A percentile compares a stretch with the other conserved stretches of the same genome.
These are phyloP conservation scores for Nidularia pulvinata DNA, from an alignment of 768 basidiomycete species.

Conservation along the genomic window DNA sequence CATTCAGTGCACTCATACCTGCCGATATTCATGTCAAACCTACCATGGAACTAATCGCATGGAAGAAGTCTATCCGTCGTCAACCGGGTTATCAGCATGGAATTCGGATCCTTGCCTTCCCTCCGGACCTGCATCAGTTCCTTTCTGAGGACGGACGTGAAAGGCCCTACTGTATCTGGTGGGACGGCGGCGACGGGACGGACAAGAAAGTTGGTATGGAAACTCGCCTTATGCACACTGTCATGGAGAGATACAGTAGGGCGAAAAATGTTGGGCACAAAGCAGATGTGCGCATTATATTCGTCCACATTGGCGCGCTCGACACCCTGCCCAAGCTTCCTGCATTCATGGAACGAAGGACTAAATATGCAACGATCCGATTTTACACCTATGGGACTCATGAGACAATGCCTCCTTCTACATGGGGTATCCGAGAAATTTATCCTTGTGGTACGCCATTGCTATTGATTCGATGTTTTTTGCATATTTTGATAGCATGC, in stretches of 20 bases:
- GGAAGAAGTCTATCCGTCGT: slow-evolving; percentile 13
- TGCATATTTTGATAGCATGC: too few relatives aligned
- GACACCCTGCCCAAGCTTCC: slow-evolving; percentile 46
- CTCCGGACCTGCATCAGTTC: slow-evolving; percentile 44
- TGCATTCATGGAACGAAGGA: slow-evolving; percentile 43
- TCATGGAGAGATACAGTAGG: slow-evolving; percentile 40
- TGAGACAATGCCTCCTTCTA: slow-evolving; percentile 38
- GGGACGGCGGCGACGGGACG: slow-evolving; percentile 24
- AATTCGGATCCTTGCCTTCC: slow-evolving; percentile 45
- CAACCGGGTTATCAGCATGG: slow-evolving; percentile 32
- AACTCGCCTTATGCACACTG: slow-evolving; percentile 33
- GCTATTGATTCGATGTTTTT: not conserved
- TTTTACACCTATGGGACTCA: slow-evolving; percentile 76
- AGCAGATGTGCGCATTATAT: slow-evolving; percentile 49
- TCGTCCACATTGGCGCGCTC: slow-evolving; percentile 65
- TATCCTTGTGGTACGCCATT: slow-evolving; percentile 60
- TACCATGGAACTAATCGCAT: too few relatives aligned
- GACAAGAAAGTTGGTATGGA: slow-evolving; percentile 34
- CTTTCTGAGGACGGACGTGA: slow-evolving; percentile 25
- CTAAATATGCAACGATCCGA: slow-evolving; percentile 41
- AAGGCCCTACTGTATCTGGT: slow-evolving; percentile 51
- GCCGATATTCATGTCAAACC: too few relatives aligned
- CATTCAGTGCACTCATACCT: too few relatives aligned
- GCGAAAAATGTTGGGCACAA: slow-evolving; percentile 35
- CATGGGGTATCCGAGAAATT: slow-evolving; percentile 67